Evolutionary conservation across 805 yeast genomes (phyloP).

Genomic region (Metschnikowia shivogae): DNA sequence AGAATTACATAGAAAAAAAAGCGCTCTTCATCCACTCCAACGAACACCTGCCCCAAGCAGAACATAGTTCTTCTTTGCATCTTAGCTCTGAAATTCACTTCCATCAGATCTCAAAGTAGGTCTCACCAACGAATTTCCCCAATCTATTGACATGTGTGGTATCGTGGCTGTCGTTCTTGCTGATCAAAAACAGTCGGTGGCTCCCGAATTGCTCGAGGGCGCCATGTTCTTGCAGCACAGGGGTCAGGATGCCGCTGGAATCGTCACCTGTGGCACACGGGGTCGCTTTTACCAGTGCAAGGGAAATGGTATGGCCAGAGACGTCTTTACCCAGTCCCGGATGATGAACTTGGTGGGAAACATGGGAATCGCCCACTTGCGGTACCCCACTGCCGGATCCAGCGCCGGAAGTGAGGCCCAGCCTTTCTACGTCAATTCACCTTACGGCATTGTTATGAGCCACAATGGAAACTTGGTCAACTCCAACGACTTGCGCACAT

Average conservation of each 20-base stretch:
- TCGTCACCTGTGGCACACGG: slow-evolving; percentile 88
- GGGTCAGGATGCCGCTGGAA: slow-evolving; percentile 99
- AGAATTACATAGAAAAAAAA: slow-evolving; percentile 1
- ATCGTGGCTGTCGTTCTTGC: slow-evolving; percentile 84
- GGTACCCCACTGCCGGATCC: slow-evolving; percentile 98
- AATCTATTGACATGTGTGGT: slow-evolving; percentile 74
- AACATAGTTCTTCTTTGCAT: neutral
- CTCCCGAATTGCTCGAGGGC: slow-evolving; percentile 89
- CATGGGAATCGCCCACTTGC: slow-evolving; percentile 91
- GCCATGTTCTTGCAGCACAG: slow-evolving; percentile 91
- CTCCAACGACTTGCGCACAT: slow-evolving; percentile 67
- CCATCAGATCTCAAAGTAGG: neutral
- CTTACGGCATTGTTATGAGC: slow-evolving; percentile 85
- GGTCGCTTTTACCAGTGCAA: slow-evolving; percentile 96
- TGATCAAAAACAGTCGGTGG: slow-evolving; percentile 66
- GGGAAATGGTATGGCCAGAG: slow-evolving; percentile 98
- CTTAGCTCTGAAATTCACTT: neutral
- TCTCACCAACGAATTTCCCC: neutral
- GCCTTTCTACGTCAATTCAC: slow-evolving; percentile 96
- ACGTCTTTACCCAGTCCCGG: slow-evolving; percentile 85
- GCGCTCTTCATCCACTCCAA: neutral
- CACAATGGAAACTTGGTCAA: slow-evolving; percentile 96
- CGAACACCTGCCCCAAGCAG: slow-evolving; percentile 1
- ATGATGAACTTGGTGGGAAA: slow-evolving; percentile 79
- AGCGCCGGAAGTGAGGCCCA: slow-evolving; percentile 96